phyloP scores from a whole-genome alignment of 2,329 filamentous ascomycete genomes.

The Emericellopsis atlantica region DNA sequence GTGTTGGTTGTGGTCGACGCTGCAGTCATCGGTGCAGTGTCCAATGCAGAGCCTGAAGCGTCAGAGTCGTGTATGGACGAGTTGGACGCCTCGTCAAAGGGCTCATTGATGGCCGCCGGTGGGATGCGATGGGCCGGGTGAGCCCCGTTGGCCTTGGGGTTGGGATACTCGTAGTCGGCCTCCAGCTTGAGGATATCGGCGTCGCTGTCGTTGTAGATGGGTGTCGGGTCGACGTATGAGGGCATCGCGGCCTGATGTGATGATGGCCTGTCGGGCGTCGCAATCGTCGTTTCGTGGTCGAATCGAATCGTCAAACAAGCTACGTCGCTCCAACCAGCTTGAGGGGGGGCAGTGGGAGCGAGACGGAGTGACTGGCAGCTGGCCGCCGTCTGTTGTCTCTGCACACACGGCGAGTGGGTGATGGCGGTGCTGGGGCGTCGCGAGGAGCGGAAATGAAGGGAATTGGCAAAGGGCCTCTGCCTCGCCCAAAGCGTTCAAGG shows the following conservation, averaged over 20 bases:
- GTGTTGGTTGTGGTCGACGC: slow-evolving; percentile 24
- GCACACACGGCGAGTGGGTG: too few species aligned
- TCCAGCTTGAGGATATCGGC: slow-evolving; percentile 31
- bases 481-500: too few species aligned
- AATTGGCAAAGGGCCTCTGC: not conserved
- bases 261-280: too few species aligned
- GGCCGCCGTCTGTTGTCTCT: too few species aligned
- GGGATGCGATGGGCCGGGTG: not conserved
- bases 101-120: slow-evolving; percentile 34
- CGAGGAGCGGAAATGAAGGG: slow-evolving; percentile 3
- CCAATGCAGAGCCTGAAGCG: slow-evolving; percentile 21
- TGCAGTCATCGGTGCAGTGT: slow-evolving; percentile 22
- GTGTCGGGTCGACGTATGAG: too few species aligned
- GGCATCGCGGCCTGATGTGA: too few species aligned
- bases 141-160: slow-evolving; percentile 17
- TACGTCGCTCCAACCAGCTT: too few species aligned
- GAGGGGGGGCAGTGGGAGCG: not conserved
- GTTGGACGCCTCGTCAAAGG: slow-evolving; percentile 41
- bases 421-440: not conserved
- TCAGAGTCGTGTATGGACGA: slow-evolving; percentile 40
- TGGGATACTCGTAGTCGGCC: slow-evolving; percentile 21
- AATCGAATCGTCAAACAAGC: too few species aligned
- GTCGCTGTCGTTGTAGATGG: slow-evolving; percentile 20
- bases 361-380: not conserved
- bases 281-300: too few species aligned